Conservation (phyloP, 129 eudicot species). For the Pseudognaphalium luteoalbum region DNA sequence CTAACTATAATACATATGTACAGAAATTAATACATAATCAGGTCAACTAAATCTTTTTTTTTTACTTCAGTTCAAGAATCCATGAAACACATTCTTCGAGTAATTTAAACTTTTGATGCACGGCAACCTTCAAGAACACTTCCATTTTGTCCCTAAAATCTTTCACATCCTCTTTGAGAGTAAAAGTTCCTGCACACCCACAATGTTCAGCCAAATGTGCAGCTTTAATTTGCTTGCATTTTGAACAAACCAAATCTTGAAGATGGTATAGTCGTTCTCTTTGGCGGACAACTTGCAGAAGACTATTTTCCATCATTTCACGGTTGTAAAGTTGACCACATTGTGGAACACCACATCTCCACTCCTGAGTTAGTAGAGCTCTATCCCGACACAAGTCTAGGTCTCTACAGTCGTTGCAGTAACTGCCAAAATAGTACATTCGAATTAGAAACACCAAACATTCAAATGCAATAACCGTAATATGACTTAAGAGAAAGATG, state of each 20-base stretch:
- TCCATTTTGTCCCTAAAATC: conserved; percentile 73
- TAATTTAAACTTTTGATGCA: conserved; percentile 71
- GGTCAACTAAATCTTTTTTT: conserved; percentile 1
- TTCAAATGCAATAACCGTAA: not conserved
- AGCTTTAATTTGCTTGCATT: conserved; percentile 86
- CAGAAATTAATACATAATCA: conserved; percentile 18
- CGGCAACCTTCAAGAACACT: conserved; percentile 63
- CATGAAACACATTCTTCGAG: conserved; percentile 86
- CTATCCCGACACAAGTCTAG: conserved; percentile 76
- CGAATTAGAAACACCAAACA: not conserved
- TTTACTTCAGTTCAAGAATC: conserved; percentile 61
- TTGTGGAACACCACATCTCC: conserved; percentile 84
- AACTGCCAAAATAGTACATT: conserved; percentile 46
- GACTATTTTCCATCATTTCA: conserved; percentile 86
- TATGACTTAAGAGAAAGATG: not conserved
- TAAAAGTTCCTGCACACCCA: conserved; percentile 80
- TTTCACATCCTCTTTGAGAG: conserved; percentile 59
- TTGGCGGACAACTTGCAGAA: conserved; percentile 80
- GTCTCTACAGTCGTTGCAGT: conserved; percentile 94
- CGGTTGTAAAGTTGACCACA: conserved; percentile 93
- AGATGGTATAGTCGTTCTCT: conserved; percentile 93
- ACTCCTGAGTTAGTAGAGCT: conserved; percentile 64
- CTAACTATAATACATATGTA: conserved; percentile 21
- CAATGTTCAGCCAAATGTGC: conserved; percentile 87
- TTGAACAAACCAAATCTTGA: conserved; percentile 85